A percentile compares a stretch with the other conserved stretches of the same genome.
Evolutionary conservation across 139 green algal genomes (phyloP).

Genomic region (Tetradesmus obliquus): DNA sequence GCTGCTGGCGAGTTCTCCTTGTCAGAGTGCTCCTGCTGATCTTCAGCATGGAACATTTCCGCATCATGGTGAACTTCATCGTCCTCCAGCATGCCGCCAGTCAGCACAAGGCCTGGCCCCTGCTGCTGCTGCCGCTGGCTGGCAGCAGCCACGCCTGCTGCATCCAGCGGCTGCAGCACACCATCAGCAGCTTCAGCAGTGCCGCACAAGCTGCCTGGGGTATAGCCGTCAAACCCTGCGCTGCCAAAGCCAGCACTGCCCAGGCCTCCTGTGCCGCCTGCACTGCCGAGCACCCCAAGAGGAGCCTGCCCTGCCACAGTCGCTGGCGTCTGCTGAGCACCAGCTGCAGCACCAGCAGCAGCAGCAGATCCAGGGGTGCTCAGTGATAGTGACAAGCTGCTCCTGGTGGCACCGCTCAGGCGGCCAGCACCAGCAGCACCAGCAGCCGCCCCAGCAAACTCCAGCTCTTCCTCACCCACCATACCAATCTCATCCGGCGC

Average conservation of each 20-base stretch:
- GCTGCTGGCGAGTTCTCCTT: not conserved
- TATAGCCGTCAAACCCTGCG: constrained; percentile 8
- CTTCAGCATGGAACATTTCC: not conserved
- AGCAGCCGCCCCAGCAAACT: not conserved
- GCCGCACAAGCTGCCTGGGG: not conserved
- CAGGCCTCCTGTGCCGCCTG: not conserved
- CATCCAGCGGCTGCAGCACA: not conserved
- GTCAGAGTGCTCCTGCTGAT: not conserved
- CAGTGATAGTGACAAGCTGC: not conserved
- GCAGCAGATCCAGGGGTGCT: constrained; percentile 12
- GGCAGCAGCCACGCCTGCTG: not conserved
- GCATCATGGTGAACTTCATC: not conserved
- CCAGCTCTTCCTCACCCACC: not conserved
- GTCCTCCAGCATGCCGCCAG: not conserved
- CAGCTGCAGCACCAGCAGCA: constrained; percentile 6
- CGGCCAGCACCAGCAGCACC: not conserved
- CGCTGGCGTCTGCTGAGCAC: not conserved
- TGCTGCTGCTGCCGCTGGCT: constrained; percentile 22
- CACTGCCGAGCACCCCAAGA: not conserved
- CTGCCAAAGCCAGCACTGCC: not conserved
- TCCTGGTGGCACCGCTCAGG: not conserved
- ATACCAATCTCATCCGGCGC: constrained; percentile 25
- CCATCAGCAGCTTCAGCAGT: not conserved
- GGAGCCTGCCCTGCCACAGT: not conserved
- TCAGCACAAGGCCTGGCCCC: not conserved